Conservation (phyloP, 805 yeast species). For the Metschnikowia lachancei region DNA sequence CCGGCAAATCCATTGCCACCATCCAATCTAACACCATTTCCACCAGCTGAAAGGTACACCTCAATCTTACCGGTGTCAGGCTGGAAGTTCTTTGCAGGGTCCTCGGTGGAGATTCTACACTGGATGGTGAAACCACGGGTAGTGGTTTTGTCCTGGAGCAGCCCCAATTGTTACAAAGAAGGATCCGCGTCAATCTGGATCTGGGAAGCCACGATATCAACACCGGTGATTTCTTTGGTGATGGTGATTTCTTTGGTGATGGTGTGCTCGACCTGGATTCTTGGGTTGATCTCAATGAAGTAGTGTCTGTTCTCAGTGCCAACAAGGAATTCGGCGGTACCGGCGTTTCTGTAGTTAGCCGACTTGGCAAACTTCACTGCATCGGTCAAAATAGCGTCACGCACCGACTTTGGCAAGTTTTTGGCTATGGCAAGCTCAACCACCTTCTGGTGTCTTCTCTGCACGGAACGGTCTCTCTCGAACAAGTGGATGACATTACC, state of each 20-base stretch:
- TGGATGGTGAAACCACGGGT: constrained; percentile 98
- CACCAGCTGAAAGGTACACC: constrained; percentile 97
- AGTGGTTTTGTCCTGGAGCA: constrained; percentile 90
- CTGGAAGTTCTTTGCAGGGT: constrained; percentile 93
- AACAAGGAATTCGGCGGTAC: constrained; percentile 96
- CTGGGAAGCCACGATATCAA: constrained; percentile 96
- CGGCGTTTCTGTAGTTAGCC: constrained; percentile 93
- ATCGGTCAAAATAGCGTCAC: constrained; percentile 90
- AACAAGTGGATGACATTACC: constrained; percentile 95
- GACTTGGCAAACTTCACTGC: constrained; percentile 88
- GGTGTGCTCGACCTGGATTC: constrained; percentile 97
- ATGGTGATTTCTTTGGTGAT: no score
- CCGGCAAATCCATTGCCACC: constrained; percentile 99
- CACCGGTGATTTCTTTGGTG: constrained; percentile 98
- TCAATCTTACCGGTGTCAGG: constrained; percentile 98
- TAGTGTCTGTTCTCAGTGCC: constrained; percentile 93
- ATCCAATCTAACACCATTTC: constrained; percentile 97
- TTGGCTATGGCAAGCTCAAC: constrained; percentile 98
- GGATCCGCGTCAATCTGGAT: constrained; percentile 99
- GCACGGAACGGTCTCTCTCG: constrained; percentile 99
- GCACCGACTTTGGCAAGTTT: constrained; percentile 74
- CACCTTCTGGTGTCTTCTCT: constrained; percentile 98
- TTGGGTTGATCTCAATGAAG: constrained; percentile 96
- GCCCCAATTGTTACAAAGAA: constrained; percentile 82
- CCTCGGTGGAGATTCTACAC: constrained; percentile 99